Evolutionary conservation across 2,329 filamentous ascomycete genomes (phyloP).

Genomic region (Aspergillus fumigatiaffinis): DNA sequence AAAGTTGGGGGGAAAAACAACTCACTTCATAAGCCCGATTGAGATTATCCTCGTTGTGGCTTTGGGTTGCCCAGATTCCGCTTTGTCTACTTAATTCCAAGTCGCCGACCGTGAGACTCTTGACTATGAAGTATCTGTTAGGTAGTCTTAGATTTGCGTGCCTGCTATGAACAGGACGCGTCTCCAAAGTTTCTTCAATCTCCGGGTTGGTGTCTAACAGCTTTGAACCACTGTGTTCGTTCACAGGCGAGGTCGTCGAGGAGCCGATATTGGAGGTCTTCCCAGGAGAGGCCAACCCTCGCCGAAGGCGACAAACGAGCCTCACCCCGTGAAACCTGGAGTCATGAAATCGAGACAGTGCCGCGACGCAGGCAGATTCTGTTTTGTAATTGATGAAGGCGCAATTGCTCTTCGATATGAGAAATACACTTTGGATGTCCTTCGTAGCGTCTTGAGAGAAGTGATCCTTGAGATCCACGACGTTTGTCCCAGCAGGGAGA

Average conservation of each 20-base stretch:
- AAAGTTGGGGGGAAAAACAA: neutral
- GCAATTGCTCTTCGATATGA: constrained; percentile 96
- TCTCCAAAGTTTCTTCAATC: constrained; percentile 11
- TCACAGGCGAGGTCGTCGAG: constrained; percentile 50
- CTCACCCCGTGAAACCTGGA: constrained; percentile 82
- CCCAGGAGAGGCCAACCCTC: constrained; percentile 45
- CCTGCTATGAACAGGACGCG: constrained; percentile 9
- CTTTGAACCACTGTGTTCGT: constrained; percentile 20
- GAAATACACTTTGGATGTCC: constrained; percentile 80
- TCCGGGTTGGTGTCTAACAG: neutral
- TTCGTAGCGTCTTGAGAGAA: constrained; percentile 73
- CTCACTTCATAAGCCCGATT: constrained; percentile 78
- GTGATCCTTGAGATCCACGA: constrained; percentile 84
- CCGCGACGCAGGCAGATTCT: constrained; percentile 68
- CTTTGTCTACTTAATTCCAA: constrained; percentile 83
- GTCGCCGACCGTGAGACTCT: constrained; percentile 88
- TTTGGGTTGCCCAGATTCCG: constrained; percentile 89
- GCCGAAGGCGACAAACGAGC: constrained; percentile 77
- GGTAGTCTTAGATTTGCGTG: constrained; percentile 39
- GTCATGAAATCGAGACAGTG: constrained; percentile 83
- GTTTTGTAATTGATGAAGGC: constrained; percentile 94
- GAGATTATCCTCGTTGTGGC: constrained; percentile 80
- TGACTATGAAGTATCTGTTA: constrained; percentile 87
- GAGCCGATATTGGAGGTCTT: constrained; percentile 27
- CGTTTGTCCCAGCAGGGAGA: constrained; percentile 74